Base-by-base conservation (phyloP, 176 grass and related monocot genomes). In the Aegilops speltoides region DNA sequence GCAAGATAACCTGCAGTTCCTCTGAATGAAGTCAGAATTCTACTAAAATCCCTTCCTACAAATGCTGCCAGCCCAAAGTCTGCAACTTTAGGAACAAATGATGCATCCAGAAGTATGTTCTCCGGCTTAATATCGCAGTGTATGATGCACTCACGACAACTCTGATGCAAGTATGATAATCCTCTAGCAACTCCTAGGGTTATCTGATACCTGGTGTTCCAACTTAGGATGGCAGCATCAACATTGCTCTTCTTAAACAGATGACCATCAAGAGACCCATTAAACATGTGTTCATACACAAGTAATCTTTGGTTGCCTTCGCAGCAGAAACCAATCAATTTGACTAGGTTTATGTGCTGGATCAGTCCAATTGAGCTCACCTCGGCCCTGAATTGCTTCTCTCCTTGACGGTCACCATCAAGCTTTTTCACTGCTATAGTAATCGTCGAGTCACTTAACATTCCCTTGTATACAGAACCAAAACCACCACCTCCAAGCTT, bases 131-230 rank as follows among this genome's bases (percentile, higher is more conserved):
- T 41, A 41, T 72, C 68, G 1, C 29, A 72, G 10, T 72, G 68
- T 72, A 72, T 72, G 34, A 72, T 72, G 68, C 68, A 72, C 12
- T 72, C 19, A 6, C n/a, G 36, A 72, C 68, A 72, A 72, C 68
- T 72, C 68, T 72, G 68, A 41, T 72, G 68, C 68, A 72, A 72
- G 68, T 72, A 72, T 10, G 68, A 72, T n/a, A 72, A 40, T 72
- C 68, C 68, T 72, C 68, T 72, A 22, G 68, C 68, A 72, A 72
- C 68, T 41, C 68, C 68, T 5, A 72, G 68, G 36, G 20, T 7
- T 41, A 72, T 72, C 36, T 72, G 68, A 72, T 72, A 72, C 14
- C 68, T 41, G 1, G 68, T 72, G 20, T 23, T 72, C 68, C 68
- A 72, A 16, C 36, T 23, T 23, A 72, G 36, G 68, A 72, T 10